Percentiles rank a stretch among this genome's conserved stretches.
These are phyloP conservation scores for Aquilaria yunnanensis DNA, from an alignment of 345 rosid species.

Conservation along the genomic window DNA sequence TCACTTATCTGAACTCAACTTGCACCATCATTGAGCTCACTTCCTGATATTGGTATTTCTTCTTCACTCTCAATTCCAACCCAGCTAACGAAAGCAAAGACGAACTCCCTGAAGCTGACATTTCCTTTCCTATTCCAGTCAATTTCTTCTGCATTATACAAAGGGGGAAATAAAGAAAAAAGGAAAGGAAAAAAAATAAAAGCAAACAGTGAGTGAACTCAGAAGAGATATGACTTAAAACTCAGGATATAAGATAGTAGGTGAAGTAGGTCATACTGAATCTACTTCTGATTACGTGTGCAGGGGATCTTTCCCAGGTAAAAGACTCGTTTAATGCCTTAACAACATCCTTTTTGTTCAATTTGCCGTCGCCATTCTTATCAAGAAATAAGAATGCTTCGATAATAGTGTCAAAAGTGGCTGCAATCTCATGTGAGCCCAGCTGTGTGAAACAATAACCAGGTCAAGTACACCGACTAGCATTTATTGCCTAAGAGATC, in stretches of 20 bases:
- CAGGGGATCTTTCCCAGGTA: constrained; percentile 69
- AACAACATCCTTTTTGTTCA: constrained; percentile 64
- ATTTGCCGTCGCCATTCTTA: constrained; percentile 69
- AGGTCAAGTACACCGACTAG: constrained; percentile 6
- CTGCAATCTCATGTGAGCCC: constrained; percentile 46
- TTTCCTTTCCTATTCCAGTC: constrained; percentile 80
- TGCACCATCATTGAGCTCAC: neutral
- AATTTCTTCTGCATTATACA: constrained; percentile 72
- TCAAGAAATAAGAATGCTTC: constrained; percentile 81
- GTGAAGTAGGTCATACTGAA: constrained; percentile 40
- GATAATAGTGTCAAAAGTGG: constrained; percentile 62
- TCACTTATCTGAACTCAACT: constrained; percentile 18
- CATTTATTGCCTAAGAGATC: neutral
- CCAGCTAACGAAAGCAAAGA: constrained; percentile 71
- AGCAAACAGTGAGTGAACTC: neutral
- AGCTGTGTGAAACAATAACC: constrained; percentile 29
- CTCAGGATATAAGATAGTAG: neutral
- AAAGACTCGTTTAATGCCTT: constrained; percentile 61
- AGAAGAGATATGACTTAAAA: neutral
- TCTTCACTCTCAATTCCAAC: constrained; percentile 60
- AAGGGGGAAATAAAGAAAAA: constrained; percentile 13
- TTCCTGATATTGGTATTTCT: constrained; percentile 14
- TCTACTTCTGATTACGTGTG: constrained; percentile 55
- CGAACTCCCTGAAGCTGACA: constrained; percentile 75
- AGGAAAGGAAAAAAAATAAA: neutral